Percentiles rank a stretch among this genome's conserved stretches.
These are phyloP conservation scores for Euptelea pleiosperma DNA, from an alignment of 164 flowering plant genomes.

Conservation along the genomic window DNA sequence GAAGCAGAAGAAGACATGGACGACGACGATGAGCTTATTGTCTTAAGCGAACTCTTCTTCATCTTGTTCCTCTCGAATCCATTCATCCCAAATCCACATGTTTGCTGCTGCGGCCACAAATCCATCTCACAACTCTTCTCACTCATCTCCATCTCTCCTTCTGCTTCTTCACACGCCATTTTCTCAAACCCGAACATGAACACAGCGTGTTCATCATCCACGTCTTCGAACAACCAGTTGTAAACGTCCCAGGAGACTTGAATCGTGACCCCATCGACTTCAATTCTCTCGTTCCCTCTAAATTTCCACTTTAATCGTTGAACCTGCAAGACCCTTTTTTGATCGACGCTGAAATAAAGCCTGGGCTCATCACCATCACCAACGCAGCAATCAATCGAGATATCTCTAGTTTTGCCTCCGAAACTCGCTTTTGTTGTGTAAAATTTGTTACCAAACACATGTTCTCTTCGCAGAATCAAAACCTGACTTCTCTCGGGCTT, in stretches of 20 bases:
- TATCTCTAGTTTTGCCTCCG: constrained; percentile 50
- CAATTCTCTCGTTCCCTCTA: constrained; percentile 71
- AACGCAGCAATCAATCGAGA: constrained; percentile 46
- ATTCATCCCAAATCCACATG: constrained; percentile 34
- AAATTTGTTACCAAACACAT: constrained; percentile 46
- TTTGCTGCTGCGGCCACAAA: constrained; percentile 19
- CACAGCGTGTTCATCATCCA: constrained; percentile 45
- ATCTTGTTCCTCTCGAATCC: constrained; percentile 44
- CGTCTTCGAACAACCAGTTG: constrained; percentile 68
- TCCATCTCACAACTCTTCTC: constrained; percentile 11
- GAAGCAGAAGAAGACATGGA: constrained; percentile 64
- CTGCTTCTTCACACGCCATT: constrained; percentile 15
- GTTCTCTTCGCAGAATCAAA: constrained; percentile 56
- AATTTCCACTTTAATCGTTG: constrained; percentile 80
- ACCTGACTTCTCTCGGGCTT: constrained; percentile 23
- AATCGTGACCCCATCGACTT: constrained; percentile 51
- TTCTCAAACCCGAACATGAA: constrained; percentile 68
- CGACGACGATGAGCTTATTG: constrained; percentile 57
- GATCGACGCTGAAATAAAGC: constrained; percentile 50
- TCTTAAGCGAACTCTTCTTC: constrained; percentile 42
- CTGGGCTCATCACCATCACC: constrained; percentile 38
- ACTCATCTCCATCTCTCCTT: constrained; percentile 7
- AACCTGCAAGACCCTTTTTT: constrained; percentile 43
- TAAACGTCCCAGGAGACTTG: constrained; percentile 84
- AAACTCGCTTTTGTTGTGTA: constrained; percentile 54